Percentiles rank a stretch among this genome's conserved stretches.
Conservation (phyloP, 73 alveolate genomes). For the Tetrahymena elliotti region DNA sequence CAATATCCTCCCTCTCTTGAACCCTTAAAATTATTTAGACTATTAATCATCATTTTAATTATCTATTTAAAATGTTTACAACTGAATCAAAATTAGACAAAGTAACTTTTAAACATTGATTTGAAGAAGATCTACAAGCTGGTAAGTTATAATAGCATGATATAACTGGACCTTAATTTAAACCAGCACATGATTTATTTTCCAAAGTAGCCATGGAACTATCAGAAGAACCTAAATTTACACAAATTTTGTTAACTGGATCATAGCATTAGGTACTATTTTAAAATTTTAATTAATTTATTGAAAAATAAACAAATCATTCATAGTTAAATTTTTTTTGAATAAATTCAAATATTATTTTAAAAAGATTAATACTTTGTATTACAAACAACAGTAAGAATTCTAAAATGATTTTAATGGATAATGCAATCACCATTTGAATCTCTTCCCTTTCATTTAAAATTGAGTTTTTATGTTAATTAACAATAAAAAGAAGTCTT, state of each 20-base stretch:
- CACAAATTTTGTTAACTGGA: neutral
- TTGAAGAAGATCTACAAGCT: neutral
- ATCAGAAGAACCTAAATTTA: neutral
- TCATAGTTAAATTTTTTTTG: neutral
- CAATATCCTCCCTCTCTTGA: neutral
- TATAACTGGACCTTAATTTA: neutral
- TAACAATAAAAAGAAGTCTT: neutral
- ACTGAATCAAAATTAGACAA: neutral
- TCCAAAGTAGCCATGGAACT: neutral
- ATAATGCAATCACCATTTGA: neutral
- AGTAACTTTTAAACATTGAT: neutral
- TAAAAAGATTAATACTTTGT: too few species aligned
- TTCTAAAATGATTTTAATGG: too few species aligned
- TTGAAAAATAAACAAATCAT: too few species aligned
- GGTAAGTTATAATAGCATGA: neutral
- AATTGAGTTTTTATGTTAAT: too few species aligned
- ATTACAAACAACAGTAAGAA: too few species aligned
- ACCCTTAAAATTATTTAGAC: neutral
- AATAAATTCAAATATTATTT: too few species aligned
- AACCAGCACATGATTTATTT: neutral
- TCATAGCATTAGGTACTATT: neutral
- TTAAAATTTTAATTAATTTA: too few species aligned
- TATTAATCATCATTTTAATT: too few species aligned
- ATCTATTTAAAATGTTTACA: neutral
- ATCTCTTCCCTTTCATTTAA: neutral